Conservation (phyloP, 2,329 filamentous ascomycete species). For the Claviceps fusiformis region DNA sequence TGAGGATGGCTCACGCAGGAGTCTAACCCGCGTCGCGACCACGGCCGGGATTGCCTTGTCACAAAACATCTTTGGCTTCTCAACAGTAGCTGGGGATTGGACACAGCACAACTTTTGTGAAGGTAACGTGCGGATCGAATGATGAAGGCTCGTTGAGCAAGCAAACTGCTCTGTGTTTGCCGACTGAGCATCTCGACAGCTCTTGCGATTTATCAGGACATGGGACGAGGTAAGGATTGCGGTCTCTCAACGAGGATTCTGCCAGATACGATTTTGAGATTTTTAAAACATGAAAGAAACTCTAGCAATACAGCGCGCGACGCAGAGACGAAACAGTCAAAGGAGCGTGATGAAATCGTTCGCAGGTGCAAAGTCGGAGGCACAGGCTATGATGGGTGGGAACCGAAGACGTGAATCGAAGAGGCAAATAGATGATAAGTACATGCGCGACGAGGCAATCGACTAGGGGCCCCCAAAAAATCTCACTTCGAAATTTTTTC, state of each 20-base stretch:
- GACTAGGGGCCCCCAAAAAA: conserved; percentile 5
- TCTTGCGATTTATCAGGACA: background rate
- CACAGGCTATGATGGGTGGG: background rate
- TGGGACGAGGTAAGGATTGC: background rate
- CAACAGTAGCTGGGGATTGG: conserved; percentile 6
- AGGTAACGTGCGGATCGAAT: conserved; percentile 10
- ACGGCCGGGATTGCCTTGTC: conserved; percentile 16
- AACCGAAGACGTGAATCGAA: background rate
- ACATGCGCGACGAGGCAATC: background rate
- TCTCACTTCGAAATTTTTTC: conserved; percentile 18
- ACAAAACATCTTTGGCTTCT: conserved; percentile 14
- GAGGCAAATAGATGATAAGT: background rate
- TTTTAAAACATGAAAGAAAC: conserved; percentile 12
- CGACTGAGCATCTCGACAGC: conserved; percentile 21
- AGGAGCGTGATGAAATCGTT: conserved; percentile 2
- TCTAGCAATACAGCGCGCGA: background rate
- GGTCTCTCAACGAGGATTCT: conserved; percentile 1
- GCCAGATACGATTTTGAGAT: background rate
- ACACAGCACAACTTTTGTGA: conserved; percentile 7
- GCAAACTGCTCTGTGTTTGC: conserved; percentile 18
- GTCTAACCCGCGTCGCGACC: conserved; percentile 15
- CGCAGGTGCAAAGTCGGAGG: conserved; percentile 2
- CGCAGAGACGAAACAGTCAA: background rate
- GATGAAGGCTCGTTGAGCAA: conserved; percentile 11
- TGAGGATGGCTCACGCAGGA: conserved; percentile 5